Conservation (phyloP, 805 yeast genomes). For the Clavispora fructus region DNA sequence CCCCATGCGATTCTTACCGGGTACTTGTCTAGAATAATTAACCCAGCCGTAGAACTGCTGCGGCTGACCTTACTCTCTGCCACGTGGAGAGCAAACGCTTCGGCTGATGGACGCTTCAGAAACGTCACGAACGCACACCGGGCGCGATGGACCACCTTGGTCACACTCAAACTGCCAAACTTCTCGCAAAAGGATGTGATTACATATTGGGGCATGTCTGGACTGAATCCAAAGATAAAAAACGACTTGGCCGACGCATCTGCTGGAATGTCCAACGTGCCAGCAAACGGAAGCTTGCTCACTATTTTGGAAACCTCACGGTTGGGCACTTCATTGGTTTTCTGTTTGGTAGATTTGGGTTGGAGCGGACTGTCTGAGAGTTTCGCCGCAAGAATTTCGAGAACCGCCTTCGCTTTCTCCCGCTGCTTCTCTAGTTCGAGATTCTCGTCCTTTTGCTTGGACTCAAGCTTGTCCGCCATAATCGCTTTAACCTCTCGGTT, state of each 20-base stretch:
- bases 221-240: conserved; percentile 71
- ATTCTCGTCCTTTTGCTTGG: conserved; percentile 27
- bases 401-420: conserved; percentile 44
- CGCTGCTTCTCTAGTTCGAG: conserved; percentile 2
- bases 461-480: conserved; percentile 45
- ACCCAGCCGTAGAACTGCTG: conserved; percentile 26
- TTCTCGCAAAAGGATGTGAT: conserved; percentile 46
- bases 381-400: conserved; percentile 42
- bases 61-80: conserved; percentile 21
- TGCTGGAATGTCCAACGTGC: conserved; percentile 40
- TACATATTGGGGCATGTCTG: conserved; percentile 59
- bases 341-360: conserved; percentile 7
- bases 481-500: conserved; percentile 36
- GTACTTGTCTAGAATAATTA: conserved; percentile 26
- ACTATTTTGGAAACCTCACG: conserved; percentile 33
- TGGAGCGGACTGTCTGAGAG: conserved; percentile 6
- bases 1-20: conserved; percentile 59
- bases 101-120: conserved; percentile 46
- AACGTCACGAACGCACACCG: conserved; percentile 63
- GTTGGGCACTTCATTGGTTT: conserved; percentile 40
- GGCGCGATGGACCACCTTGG: conserved; percentile 52
- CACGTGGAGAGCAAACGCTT: conserved; percentile 26
- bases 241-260: conserved; percentile 45
- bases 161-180: conserved; percentile 43
- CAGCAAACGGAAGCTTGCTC: conserved; percentile 64